Base-by-base conservation (phyloP, 1,284 basidiomycete species). In the Apiotrichum sp. region DNA sequence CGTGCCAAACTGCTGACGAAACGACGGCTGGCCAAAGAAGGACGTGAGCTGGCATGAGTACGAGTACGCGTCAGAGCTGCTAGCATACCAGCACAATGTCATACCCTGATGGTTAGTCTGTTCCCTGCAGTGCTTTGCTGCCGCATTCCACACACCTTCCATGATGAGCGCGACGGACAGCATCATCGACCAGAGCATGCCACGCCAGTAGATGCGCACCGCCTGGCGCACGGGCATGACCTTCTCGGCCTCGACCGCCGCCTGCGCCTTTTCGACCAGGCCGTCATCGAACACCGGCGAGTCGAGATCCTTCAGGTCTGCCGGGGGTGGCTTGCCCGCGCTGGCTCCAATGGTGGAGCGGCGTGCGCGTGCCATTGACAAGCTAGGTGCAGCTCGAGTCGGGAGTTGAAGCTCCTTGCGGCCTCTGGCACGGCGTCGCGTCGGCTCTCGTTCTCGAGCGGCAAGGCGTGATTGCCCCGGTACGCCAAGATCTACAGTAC, bases 1-100 rank as follows among this genome's bases (percentile, higher is more conserved):
- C 14, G 48, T 40, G n/a, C 67, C 67, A 50, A 65, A 69, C 29
- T 57, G 52, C 5, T 54, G 40, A 2, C 53, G 35, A 54, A 73
- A 78, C 10, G 65, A 64, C 8, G 71, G 71, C 49, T 73, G 67
- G n/a, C 74, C 76, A 57, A 70, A 78, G 62, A 74, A 77, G 3
- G 59, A 64, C n/a, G 68, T 74, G 49, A 75, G 67, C 61, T 61
- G 47, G n/a, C 7, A 44, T 22, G 2, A 11, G 22, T 35, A 14
- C 36, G 36, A 13, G 8, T 33, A 29, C 9, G 38, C 4, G 46
- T 10, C 4, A 35, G 34, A 16, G 10, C 1, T 1, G 11, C 22
- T 22, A 22, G 31, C 36, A 9, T 10, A 48, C 47, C 22, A 48
- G 36, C 3, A 38, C 36, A 29, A 22, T 48, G 35, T 48, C 35